Evolutionary conservation across 2,329 filamentous ascomycete genomes (phyloP), one percentile per base, ranked within the genome.

Genomic region (Colletotrichum sansevieriae): DNA sequence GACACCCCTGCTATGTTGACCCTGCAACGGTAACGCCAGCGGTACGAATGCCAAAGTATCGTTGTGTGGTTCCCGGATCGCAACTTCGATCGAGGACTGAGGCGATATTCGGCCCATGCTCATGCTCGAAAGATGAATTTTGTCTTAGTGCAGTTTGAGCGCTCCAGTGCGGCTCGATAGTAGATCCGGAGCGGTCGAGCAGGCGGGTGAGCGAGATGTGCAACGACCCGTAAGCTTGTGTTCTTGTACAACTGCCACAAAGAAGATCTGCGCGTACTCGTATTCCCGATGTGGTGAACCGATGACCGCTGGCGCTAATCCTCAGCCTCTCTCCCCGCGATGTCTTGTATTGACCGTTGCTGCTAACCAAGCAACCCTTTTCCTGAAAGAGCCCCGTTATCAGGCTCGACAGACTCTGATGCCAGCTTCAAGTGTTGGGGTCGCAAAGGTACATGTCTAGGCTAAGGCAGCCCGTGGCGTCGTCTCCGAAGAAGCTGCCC

Each of bases 401-500:
- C 39, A 52, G 29, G 12, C 52, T 41, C 35, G 54, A n/a, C 52
- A 49, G 22, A 25, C 44, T 65, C 1, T 55, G 47, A 61, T 56
- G 60, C 65, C 18, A 49, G 49, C 47, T 29, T 55, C 47, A 41
- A 65, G 37, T 22, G 7, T 22, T 58, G 37, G 25, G 22, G 10
- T n/a, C 22, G 18, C 18, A 37, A 58, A 47, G 20, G 47, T 39
- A 35, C 41, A 44, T 43, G 46, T 51, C 47, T 46, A 37, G 46
- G 29, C 54, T 60, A 60, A 29, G 41, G 33, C 15, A 65, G 59
- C 41, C 25, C 33, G 46, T 60, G 55, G 54, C 41, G 22, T 65
- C 18, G 33, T 55, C 39, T 25, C 62, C 65, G 65, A 68, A 68
- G 33, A 60, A 60, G 62, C 62, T 62, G 62, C 49, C 22, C 22